Evolutionary conservation across 495 filamentous ascomycete species (phyloP).

Genomic region (Podospora australis): DNA sequence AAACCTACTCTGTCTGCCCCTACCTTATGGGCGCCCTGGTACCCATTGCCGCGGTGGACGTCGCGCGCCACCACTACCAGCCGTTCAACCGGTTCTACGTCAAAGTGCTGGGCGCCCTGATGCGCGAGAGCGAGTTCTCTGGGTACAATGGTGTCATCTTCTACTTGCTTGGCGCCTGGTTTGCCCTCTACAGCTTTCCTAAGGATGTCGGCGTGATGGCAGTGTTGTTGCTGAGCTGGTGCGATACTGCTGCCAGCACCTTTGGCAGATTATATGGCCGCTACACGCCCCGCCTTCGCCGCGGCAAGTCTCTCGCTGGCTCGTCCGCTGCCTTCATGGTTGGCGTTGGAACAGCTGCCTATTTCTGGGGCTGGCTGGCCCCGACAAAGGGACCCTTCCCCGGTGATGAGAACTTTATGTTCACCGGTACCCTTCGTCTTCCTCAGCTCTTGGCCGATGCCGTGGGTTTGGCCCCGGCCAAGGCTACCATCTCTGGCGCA

Average conservation of each 20-base stretch:
- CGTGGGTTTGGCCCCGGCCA: slow-evolving; percentile 41
- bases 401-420: slow-evolving; percentile 73
- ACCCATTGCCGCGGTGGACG: slow-evolving; percentile 79
- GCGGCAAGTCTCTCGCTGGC: slow-evolving; percentile 87
- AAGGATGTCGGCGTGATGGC: slow-evolving; percentile 92
- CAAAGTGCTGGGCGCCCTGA: slow-evolving; percentile 72
- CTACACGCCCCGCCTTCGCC: slow-evolving; percentile 76
- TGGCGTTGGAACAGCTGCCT: slow-evolving; percentile 69
- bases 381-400: slow-evolving; percentile 60
- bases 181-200: slow-evolving; percentile 77
- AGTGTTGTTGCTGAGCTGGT: slow-evolving; percentile 89
- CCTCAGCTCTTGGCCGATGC: slow-evolving; percentile 47
- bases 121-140: slow-evolving; percentile 90
- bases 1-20: slow-evolving; percentile 69
- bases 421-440: slow-evolving; percentile 63
- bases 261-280: slow-evolving; percentile 82
- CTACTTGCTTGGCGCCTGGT: slow-evolving; percentile 87
- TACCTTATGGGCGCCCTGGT: slow-evolving; percentile 75
- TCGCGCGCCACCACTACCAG: slow-evolving; percentile 71
- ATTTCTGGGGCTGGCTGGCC: slow-evolving; percentile 83
- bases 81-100: slow-evolving; percentile 86
- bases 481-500: slow-evolving; percentile 53
- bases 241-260: slow-evolving; percentile 92
- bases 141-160: slow-evolving; percentile 96
- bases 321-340: slow-evolving; percentile 75